Evolutionary conservation across 78 protist genomes (phyloP).

Genomic region (Isochrysis galbana): DNA sequence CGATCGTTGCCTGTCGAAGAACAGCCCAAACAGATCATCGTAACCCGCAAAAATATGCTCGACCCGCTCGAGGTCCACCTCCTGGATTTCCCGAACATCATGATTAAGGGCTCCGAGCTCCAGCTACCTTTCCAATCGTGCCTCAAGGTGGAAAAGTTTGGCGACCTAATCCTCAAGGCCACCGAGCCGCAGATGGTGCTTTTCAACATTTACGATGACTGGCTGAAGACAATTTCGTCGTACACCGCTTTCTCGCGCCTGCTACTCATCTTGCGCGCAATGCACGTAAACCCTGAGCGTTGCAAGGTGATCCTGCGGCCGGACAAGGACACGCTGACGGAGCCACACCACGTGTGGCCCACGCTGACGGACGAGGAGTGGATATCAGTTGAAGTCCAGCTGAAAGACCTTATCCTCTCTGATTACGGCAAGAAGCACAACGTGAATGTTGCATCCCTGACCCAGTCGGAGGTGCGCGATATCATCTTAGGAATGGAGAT

Average conservation of each 20-base stretch:
- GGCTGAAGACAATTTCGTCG: conserved; percentile 90
- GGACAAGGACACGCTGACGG: conserved; percentile 80
- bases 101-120: conserved; percentile 97
- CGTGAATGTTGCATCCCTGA: conserved; percentile 94
- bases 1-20: conserved; percentile 98
- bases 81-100: conserved; percentile 96
- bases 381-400: conserved; percentile 90
- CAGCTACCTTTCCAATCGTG: conserved; percentile 97
- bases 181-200: conserved; percentile 97
- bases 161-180: conserved; percentile 97
- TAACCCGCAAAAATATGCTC: conserved; percentile 95
- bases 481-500: conserved; percentile 99
- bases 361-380: conserved; percentile 96
- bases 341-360: conserved; percentile 99
- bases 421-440: conserved; percentile 98
- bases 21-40: conserved; percentile 99
- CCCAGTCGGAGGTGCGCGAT: conserved; percentile 98
- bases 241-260: conserved; percentile 98
- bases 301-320: conserved; percentile 94
- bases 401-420: conserved; percentile 97
- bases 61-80: conserved; percentile 97
- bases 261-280: conserved; percentile 95
- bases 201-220: conserved; percentile 98
- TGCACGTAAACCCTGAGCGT: conserved; percentile 92
- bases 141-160: conserved; percentile 95